Conservation (phyloP, 2,329 filamentous ascomycete genomes). For the Leptoxyphium fumago region DNA sequence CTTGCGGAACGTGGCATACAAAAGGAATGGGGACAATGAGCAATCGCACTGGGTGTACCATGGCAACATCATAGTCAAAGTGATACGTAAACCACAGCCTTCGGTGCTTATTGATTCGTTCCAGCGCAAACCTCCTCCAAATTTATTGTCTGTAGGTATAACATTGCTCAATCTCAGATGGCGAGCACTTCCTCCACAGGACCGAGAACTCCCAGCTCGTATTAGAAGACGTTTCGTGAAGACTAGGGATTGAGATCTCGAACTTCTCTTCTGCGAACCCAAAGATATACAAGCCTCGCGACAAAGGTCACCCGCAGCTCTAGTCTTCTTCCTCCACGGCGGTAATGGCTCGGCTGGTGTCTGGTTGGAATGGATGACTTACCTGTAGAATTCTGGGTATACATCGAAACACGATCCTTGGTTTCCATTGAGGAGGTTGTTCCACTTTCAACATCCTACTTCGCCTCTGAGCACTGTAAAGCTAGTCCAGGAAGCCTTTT, state of each 20-base stretch:
- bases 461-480: slow-evolving; percentile 37
- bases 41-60: too few species aligned
- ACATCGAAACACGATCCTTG: slow-evolving; percentile 32
- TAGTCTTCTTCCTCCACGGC: slow-evolving; percentile 39
- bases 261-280: slow-evolving; percentile 31
- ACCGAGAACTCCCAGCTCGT: too few species aligned
- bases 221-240: too few species aligned
- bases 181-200: too few species aligned
- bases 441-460: slow-evolving; percentile 36
- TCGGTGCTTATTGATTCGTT: too few species aligned
- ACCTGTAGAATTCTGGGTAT: slow-evolving; percentile 24
- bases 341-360: slow-evolving; percentile 40
- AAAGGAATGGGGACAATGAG: too few species aligned
- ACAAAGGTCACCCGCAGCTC: neutral
- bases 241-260: slow-evolving; percentile 31
- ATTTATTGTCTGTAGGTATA: too few species aligned
- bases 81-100: too few species aligned
- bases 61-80: too few species aligned
- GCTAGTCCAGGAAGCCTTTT: slow-evolving; percentile 38
- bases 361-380: slow-evolving; percentile 39
- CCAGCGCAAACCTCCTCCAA: too few species aligned
- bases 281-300: slow-evolving; percentile 17
- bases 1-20: too few species aligned
- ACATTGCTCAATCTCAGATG: too few species aligned
- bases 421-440: slow-evolving; percentile 32